Percentiles rank a stretch among this genome's conserved stretches.
These are phyloP conservation scores for Tulasnella calospora DNA, from an alignment of 768 basidiomycete genomes.

Conservation along the genomic window DNA sequence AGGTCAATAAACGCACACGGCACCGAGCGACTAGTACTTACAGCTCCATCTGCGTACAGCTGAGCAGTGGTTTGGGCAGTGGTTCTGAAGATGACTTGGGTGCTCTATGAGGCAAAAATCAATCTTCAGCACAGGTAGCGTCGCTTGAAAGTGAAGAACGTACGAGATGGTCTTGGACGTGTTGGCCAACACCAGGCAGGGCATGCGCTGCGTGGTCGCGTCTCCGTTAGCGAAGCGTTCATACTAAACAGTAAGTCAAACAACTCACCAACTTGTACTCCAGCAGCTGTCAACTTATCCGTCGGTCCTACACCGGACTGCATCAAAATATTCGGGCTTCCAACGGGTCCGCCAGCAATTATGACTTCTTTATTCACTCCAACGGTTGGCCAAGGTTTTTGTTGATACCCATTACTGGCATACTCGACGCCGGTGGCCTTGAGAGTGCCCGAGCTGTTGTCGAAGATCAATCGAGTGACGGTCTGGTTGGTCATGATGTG, in stretches of 20 bases:
- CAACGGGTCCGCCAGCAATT: conserved; percentile 46
- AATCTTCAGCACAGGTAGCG: not conserved
- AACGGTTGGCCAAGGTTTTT: conserved; percentile 39
- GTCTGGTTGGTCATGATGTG: conserved; percentile 57
- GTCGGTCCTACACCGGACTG: conserved; percentile 56
- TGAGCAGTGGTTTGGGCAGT: conserved; percentile 40
- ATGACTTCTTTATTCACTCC: conserved; percentile 47
- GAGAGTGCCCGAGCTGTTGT: conserved; percentile 35
- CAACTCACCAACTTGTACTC: conserved; percentile 35
- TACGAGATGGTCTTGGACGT: conserved; percentile 54
- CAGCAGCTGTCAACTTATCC: conserved; percentile 47
- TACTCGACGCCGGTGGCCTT: conserved; percentile 49
- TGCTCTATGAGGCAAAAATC: conserved; percentile 33
- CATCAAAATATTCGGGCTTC: conserved; percentile 54
- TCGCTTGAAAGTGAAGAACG: conserved; percentile 15
- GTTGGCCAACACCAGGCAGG: conserved; percentile 58
- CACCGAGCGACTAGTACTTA: not conserved
- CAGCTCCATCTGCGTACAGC: conserved; percentile 34
- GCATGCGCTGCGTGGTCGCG: conserved; percentile 36
- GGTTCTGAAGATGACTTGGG: conserved; percentile 41
- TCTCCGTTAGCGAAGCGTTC: not conserved
- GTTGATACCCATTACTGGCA: conserved; percentile 37
- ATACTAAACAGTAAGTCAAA: not conserved
- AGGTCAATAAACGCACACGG: not conserved
- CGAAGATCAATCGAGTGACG: conserved; percentile 51